Percentiles rank a stretch among this genome's conserved stretches.
Conservation (phyloP, 1,139 yeast species). For the Yamadazyma kanchanaburiensis region DNA sequence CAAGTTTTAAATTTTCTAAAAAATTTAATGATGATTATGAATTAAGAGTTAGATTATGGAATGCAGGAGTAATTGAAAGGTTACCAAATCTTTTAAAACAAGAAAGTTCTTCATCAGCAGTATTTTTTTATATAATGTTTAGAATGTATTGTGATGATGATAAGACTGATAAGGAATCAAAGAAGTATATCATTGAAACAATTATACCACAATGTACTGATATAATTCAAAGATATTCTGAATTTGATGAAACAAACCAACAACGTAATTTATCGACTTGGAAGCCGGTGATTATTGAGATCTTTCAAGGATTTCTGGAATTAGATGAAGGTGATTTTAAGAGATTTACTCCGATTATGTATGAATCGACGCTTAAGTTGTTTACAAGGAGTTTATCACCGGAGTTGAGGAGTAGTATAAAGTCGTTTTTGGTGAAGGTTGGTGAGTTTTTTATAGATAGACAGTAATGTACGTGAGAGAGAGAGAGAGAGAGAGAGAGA, state of each 20-base stretch:
- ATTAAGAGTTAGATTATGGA: conserved; percentile 80
- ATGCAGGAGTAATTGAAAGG: conserved; percentile 89
- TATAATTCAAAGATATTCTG: conserved; percentile 66
- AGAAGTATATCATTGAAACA: conserved; percentile 44
- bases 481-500: not conserved
- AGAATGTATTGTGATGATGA: conserved; percentile 73
- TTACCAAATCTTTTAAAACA: conserved; percentile 89
- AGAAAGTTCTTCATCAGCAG: conserved; percentile 88
- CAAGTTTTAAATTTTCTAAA: conserved; percentile 79
- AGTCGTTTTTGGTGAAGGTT: conserved; percentile 62
- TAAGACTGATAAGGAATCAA: conserved; percentile 32
- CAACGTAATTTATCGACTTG: conserved; percentile 80
- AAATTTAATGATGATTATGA: conserved; percentile 87
- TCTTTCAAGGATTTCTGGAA: conserved; percentile 75
- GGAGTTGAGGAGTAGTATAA: conserved; percentile 67
- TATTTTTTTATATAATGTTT: conserved; percentile 77
- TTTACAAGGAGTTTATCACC: conserved; percentile 67
- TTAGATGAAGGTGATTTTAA: conserved; percentile 75
- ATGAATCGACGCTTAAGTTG: conserved; percentile 61
- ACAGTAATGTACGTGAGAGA: not conserved
- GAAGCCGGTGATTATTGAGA: conserved; percentile 89
- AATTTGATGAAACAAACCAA: conserved; percentile 71
- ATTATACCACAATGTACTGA: conserved; percentile 71
- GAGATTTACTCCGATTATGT: conserved; percentile 61
- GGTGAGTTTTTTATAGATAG: conserved; percentile 60